Conservation (phyloP, 768 basidiomycete species). For the Lentinus brumalis region DNA sequence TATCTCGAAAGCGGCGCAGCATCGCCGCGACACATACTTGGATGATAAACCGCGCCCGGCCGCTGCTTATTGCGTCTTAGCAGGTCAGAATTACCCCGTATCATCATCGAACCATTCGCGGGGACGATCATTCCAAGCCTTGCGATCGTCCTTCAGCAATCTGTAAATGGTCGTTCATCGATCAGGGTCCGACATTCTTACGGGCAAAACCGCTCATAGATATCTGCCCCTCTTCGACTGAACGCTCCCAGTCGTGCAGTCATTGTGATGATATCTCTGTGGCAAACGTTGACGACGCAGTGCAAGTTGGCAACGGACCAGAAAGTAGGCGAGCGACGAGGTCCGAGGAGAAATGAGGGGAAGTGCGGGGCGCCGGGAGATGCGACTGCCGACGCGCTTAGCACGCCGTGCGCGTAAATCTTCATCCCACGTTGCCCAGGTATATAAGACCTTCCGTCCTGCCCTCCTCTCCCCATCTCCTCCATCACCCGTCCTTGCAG, state of each 20-base stretch:
- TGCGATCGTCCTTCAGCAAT: no score
- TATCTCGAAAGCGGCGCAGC: neutral
- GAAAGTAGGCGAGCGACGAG: no score
- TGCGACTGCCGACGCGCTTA: neutral
- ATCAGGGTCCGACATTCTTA: no score
- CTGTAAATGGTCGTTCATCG: no score
- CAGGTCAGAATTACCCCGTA: neutral
- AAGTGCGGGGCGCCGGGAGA: neutral
- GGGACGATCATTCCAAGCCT: neutral
- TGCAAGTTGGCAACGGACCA: no score
- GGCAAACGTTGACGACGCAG: no score
- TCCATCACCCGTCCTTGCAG: neutral
- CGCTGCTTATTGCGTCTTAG: neutral
- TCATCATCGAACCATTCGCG: neutral
- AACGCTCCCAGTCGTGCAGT: no score
- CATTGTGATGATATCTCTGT: no score
- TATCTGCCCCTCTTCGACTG: no score
- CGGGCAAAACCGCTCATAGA: no score
- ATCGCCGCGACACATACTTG: no score
- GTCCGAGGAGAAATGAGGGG: neutral
- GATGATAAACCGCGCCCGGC: neutral
- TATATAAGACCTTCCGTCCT: constrained; percentile 8
- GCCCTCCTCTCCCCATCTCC: neutral
- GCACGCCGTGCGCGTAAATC: neutral
- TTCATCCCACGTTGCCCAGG: neutral